Percentiles rank a stretch among this genome's conserved stretches.
These are phyloP conservation scores for Melampsora larici-populina DNA, from an alignment of 1,284 basidiomycete genomes.

Conservation along the genomic window DNA sequence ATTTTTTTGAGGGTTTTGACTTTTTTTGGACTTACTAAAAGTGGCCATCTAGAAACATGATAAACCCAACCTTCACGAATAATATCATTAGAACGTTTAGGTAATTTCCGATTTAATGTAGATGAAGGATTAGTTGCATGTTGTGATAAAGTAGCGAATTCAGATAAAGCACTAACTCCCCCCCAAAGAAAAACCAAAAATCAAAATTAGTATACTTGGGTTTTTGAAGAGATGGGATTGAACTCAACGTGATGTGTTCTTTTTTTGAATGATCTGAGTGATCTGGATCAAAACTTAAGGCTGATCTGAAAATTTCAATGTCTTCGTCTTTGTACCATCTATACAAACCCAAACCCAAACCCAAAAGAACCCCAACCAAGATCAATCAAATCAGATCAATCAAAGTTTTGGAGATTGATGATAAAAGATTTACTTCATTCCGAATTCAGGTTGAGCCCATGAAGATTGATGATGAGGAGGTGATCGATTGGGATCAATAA, in stretches of 20 bases:
- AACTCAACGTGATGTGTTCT: neutral
- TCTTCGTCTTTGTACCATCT: conserved; percentile 42
- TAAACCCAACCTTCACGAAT: conserved; percentile 69
- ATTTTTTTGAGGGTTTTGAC: no score
- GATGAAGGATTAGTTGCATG: conserved; percentile 5
- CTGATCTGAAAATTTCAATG: conserved; percentile 27
- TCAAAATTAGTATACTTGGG: neutral
- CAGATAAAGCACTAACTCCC: neutral
- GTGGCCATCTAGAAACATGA: conserved; percentile 78
- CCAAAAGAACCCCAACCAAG: no score
- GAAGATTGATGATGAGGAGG: neutral
- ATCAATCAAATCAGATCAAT: neutral
- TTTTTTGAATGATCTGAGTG: neutral
- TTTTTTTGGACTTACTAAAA: conserved; percentile 70
- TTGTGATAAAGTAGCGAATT: neutral
- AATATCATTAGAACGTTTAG: conserved; percentile 56
- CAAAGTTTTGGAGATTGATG: neutral
- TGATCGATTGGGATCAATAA: neutral
- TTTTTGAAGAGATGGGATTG: neutral
- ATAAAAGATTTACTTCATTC: neutral
- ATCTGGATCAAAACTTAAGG: conserved; percentile 2
- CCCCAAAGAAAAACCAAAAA: neutral
- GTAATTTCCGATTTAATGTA: conserved; percentile 51
- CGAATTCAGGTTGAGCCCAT: neutral
- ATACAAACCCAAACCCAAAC: neutral